Percentiles rank a stretch among this genome's conserved stretches.
Conservation (phyloP, 2,329 filamentous ascomycete genomes). For the Clarireedia paspali region DNA sequence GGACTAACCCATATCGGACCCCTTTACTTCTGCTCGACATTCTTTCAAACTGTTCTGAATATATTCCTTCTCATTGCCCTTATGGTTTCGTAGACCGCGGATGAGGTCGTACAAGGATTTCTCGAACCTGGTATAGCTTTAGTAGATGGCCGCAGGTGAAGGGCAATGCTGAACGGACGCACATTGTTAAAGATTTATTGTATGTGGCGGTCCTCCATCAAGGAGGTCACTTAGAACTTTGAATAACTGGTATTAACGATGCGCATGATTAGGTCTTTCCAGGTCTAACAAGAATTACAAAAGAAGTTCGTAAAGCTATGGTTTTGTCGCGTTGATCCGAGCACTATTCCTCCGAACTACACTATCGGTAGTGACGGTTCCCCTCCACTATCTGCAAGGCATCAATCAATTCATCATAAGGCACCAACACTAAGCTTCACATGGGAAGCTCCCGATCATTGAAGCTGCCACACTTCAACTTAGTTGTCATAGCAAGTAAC, state of each 20-base stretch:
- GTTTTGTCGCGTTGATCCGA: background rate
- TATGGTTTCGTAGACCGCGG: conserved; percentile 87
- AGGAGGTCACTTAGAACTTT: conserved; percentile 2
- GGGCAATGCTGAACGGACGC: background rate
- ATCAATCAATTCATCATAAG: background rate
- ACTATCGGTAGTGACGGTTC: too few relatives aligned
- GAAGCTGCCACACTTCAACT: background rate
- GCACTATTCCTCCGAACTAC: too few relatives aligned
- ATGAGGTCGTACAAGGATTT: conserved; percentile 99
- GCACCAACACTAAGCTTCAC: background rate
- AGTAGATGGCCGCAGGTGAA: background rate
- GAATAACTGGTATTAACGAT: background rate
- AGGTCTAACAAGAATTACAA: background rate
- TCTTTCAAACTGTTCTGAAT: conserved; percentile 90
- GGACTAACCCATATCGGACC: conserved; percentile 78
- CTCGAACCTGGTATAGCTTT: conserved; percentile 67
- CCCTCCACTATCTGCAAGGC: too few relatives aligned
- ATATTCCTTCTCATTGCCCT: conserved; percentile 90
- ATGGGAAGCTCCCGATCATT: background rate
- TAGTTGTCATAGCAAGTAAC: background rate
- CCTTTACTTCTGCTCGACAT: conserved; percentile 87
- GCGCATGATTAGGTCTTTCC: background rate
- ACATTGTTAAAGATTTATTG: conserved; percentile 11
- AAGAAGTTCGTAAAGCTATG: background rate
- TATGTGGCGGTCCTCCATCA: conserved; percentile 6